Conservation (phyloP, 306 rosid species). For the Trichosanthes cucumerina region DNA sequence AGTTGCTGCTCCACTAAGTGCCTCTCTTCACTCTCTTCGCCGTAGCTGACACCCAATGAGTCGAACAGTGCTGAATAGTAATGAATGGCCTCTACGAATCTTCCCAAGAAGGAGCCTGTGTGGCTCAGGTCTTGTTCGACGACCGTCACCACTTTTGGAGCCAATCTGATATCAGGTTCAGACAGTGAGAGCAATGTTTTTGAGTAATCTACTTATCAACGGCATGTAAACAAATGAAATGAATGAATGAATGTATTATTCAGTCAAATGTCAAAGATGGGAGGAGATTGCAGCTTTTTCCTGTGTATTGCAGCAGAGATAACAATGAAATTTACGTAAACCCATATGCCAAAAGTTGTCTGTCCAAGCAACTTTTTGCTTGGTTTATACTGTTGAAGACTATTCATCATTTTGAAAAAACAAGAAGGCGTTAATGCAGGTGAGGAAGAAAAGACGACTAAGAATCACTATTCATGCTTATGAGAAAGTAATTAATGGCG, state of each 20-base stretch:
- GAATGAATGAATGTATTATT: background rate
- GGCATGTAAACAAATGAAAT: background rate
- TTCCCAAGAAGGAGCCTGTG: conserved; percentile 82
- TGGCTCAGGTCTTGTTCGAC: conserved; percentile 93
- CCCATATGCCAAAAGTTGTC: background rate
- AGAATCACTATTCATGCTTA: background rate
- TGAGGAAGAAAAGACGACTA: background rate
- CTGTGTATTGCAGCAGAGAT: background rate
- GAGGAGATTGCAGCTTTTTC: background rate
- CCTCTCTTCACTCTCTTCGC: conserved; percentile 91
- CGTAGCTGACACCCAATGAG: conserved; percentile 86
- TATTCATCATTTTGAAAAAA: background rate
- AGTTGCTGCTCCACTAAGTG: conserved; percentile 95
- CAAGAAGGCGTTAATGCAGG: background rate
- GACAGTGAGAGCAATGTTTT: background rate
- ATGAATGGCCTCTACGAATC: conserved; percentile 97
- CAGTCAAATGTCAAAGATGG: background rate
- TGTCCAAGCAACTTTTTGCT: background rate
- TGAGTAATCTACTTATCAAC: background rate
- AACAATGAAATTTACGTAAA: background rate
- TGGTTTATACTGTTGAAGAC: background rate
- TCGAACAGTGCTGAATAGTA: conserved; percentile 94
- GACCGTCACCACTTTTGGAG: conserved; percentile 95
- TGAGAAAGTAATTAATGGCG: background rate
- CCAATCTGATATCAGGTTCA: conserved; percentile 44